Percentiles rank a stretch among this genome's conserved stretches.
Evolutionary conservation across 805 yeast genomes (phyloP).

Genomic region (Sugiyamaella floridensis): DNA sequence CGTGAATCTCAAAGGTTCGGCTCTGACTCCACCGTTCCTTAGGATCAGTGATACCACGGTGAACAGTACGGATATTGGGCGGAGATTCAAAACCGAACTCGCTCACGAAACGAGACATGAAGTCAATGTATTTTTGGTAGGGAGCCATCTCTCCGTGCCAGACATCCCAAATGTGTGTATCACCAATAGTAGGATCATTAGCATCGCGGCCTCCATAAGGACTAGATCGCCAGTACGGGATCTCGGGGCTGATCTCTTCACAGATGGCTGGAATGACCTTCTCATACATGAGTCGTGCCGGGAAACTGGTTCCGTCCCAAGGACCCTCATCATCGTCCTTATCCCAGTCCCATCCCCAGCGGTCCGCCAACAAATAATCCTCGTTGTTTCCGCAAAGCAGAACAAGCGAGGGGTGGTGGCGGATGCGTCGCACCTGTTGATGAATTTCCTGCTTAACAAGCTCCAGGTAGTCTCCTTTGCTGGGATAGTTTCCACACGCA

Average conservation of each 20-base stretch:
- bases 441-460: conserved; percentile 34
- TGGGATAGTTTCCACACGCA: conserved; percentile 49
- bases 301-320: conserved; percentile 27
- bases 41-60: conserved; percentile 33
- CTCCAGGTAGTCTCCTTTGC: conserved; percentile 31
- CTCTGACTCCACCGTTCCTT: conserved; percentile 39
- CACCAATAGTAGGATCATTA: conserved; percentile 35
- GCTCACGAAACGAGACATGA: conserved; percentile 42
- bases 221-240: conserved; percentile 33
- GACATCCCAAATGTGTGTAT: conserved; percentile 47
- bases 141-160: conserved; percentile 38
- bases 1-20: conserved; percentile 38
- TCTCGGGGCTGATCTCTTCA: conserved; percentile 4
- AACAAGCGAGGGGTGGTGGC: conserved; percentile 36
- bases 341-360: conserved; percentile 13
- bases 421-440: conserved; percentile 35
- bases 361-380: conserved; percentile 41
- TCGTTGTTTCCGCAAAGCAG: conserved; percentile 41
- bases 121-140: conserved; percentile 40
- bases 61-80: conserved; percentile 34
- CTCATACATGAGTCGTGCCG: conserved; percentile 40
- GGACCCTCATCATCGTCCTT: conserved; percentile 9
- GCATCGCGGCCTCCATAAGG: conserved; percentile 37
- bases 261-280: conserved; percentile 7
- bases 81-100: conserved; percentile 49